Base-by-base conservation (phyloP, 148 eudicot genomes). In the Vaccinium darrowii region DNA sequence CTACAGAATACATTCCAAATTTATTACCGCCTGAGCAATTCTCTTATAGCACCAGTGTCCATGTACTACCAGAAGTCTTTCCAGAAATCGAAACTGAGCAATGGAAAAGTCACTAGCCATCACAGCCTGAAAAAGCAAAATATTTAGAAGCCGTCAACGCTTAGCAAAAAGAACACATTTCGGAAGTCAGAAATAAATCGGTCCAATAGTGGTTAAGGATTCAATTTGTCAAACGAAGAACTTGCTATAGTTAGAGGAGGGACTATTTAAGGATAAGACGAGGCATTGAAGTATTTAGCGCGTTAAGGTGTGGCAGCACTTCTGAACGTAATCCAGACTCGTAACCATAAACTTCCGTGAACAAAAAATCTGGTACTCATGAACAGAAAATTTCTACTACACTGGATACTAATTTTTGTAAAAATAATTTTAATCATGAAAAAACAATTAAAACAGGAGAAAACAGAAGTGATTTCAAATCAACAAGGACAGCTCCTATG, bases 1-100 rank as follows among this genome's bases (percentile, higher is more conserved):
- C 50, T 73, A 69, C 7, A 49, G 15, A 57, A 50, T 82, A 0
- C 21, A 30, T 86, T 82, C 23, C 8, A 1, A 54, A 63, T 25
- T 11, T 47, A 84, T 88, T 92, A 93, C 95, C 95, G 92, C 92
- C 86, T 91, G 93, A 85, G 97, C 92, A 49, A 92, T 94, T 91
- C 97, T 88, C 89, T 94, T 94, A 81, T 94, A 94, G 86, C 97
- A 94, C 97, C 97, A 94, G 82, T 94, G 97, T 19, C 97, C 97
- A 86, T 94, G 97, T 79, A 94, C 93, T 81, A 94, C 92, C 87
- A 94, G 78, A 85, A 94, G 92, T 83, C 92, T 91, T 87, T 94
- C 97, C 83, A 94, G 86, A 89, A 88, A 94, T 57, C 89, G 93
- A 85, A 94, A 94, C 69, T 94, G 97, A 49, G 97, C 94, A 79